Evolutionary conservation across 1,284 basidiomycete species (phyloP), one percentile per base, ranked within the genome.

Genomic region (Leccinum griseonigrum): DNA sequence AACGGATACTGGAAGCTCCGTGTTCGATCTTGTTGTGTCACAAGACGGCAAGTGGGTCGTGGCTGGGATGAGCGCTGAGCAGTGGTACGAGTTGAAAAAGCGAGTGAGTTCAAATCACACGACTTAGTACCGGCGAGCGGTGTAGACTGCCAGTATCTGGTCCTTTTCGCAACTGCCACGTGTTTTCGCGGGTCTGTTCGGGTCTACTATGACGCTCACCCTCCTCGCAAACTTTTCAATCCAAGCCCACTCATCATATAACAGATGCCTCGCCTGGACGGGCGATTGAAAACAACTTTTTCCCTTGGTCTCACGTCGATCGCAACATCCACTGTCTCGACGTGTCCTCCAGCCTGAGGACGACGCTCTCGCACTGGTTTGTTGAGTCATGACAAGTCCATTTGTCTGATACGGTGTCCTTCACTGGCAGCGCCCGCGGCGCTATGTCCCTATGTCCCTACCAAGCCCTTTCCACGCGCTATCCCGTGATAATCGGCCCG

Each of bases 211-310:
- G 22, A 22, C 22, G 22, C 22, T 22, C 22, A 36, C 11, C 6
- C 26, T 18, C 40, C 38, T 61, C 11, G 6, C 40, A 11, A 31
- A 61, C 1, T 3, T 53, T 3, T 18, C 51, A 40, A n/a, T 67
- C 16, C 5, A 26, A 13, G 34, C 57, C 4, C 26, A 26, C 51
- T 67, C 62, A 5, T 3, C 11, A 3, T 8, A 9, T 1, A 65
- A 64, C 29, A 46, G 57, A 26, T 62, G 56, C 2, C 18, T 65
- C 22, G 56, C 40, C 4, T 65, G 64, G 66, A 38, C 55, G 3
- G 29, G n/a, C 10, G 52, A 53, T 18, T n/a, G 50, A 16, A 54
- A 38, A 18, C 53, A 38, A 16, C 34, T 26, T 2, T 36, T 36
- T 8, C 10, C 13, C 10, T 54, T 54, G n/a, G 34, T 32, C 13